A percentile compares a stretch with the other conserved stretches of the same genome.
Conservation (phyloP, 140 eudicot species). For the Erigeron philadelphicus region DNA sequence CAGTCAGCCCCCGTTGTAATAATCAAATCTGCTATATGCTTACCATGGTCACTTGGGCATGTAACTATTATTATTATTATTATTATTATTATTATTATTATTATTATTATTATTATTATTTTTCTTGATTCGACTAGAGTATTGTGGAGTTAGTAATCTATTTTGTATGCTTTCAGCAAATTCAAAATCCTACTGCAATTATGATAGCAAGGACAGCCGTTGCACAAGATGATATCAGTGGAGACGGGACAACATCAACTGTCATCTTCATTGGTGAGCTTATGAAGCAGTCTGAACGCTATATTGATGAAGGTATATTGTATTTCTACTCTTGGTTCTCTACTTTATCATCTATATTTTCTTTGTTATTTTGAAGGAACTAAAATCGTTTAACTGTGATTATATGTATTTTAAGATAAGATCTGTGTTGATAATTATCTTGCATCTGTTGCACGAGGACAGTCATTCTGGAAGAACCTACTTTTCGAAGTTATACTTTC, state of each 20-base stretch:
- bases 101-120: background rate
- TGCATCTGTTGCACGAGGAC: too few relatives aligned
- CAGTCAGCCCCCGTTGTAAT: background rate
- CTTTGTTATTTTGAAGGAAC: background rate
- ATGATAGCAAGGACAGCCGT: conserved; percentile 99
- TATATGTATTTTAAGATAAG: conserved; percentile 9
- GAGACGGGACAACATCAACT: conserved; percentile 98
- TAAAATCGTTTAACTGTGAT: too few relatives aligned
- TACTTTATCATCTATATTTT: background rate
- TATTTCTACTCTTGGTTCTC: background rate
- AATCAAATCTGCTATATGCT: background rate
- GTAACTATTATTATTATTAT: background rate
- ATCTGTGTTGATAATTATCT: too few relatives aligned
- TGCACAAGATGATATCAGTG: conserved; percentile 97
- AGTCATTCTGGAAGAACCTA: too few relatives aligned
- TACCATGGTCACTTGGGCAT: background rate
- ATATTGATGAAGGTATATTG: conserved; percentile 79
- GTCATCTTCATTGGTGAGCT: conserved; percentile 96
- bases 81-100: background rate
- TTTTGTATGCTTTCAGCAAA: conserved; percentile 56
- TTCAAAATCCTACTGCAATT: conserved; percentile 95
- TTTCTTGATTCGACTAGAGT: background rate
- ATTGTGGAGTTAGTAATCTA: background rate
- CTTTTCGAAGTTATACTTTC: too few relatives aligned
- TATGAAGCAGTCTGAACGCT: conserved; percentile 94